Base-by-base conservation (phyloP, 305 asterid genomes). In the Fraxinus baroniana region DNA sequence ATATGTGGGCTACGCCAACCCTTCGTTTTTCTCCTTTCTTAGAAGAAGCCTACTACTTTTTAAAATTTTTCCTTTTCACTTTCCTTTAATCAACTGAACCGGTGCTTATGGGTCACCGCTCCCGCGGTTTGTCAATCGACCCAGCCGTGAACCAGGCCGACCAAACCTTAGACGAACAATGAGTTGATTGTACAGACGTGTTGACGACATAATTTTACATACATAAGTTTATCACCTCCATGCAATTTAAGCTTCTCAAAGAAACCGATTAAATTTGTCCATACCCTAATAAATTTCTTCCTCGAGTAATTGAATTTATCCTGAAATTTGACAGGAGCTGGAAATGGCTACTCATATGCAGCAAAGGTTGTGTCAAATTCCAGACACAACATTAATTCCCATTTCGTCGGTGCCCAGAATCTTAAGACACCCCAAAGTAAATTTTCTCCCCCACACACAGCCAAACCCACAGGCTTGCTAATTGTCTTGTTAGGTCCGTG, bases 311-410 rank as follows among this genome's bases (percentile, higher is more conserved):
- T 77, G 49, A 83, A 71, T 70, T 78, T 64, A 55, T 68, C 20
- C 66, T 24, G 32, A 44, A 79, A 83, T 46, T 78, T 78, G 85
- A 83, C 82, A 83, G 57, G 32, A 83, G 74, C 75, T 73, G 80
- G 75, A 77, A 83, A 73, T 57, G 55, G 57, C 64, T 17, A 22
- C 76, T 22, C 26, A 81, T 35, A 79, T 39, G 18, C 76, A 39
- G 62, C 83, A 82, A 79, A 80, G 15, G 73, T 44, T 18, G 20
- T 9, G 39, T 3, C 26, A 18, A 78, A 52, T 80, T 84, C 10
- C 32, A 77, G 60, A 74, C 76, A 72, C 74, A 22, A 41, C 72
- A 64, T 68, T 15, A 80, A 86, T 44, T 77, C 80, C 33, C 28
- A 12, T 30, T 49, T 79, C n/a, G 79, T 78, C 39, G 79, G 39